Evolutionary conservation across 1,284 basidiomycete genomes (phyloP).

Genomic region (Pseudozyma sp.): DNA sequence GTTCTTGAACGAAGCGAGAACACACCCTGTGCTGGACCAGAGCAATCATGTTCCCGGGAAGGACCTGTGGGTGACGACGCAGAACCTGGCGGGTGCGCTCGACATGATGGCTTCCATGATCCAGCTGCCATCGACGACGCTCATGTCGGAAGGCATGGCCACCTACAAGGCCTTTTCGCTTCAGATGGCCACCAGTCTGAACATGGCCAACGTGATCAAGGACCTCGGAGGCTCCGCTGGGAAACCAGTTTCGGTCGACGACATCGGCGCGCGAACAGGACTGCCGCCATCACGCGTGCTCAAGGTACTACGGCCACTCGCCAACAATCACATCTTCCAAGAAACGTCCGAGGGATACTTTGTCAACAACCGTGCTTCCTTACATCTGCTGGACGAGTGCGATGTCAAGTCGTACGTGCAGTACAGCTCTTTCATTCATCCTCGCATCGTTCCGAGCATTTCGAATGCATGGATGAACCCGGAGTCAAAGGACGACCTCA

Average conservation of each 20-base stretch:
- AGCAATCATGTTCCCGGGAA: constrained; percentile 9
- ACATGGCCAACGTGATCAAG: constrained; percentile 27
- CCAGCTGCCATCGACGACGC: constrained; percentile 12
- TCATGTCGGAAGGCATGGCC: constrained; percentile 26
- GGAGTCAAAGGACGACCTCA: constrained; percentile 9
- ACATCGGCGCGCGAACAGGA: constrained; percentile 12
- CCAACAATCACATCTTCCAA: constrained; percentile 38
- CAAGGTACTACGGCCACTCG: constrained; percentile 27
- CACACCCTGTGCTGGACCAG: constrained; percentile 23
- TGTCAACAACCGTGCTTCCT: constrained; percentile 29
- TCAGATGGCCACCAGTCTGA: constrained; percentile 30
- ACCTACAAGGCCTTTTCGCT: constrained; percentile 23
- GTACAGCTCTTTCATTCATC: constrained; percentile 14
- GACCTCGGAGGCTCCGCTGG: constrained; percentile 15
- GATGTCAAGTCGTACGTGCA: constrained; percentile 32
- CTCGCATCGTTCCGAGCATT: constrained; percentile 10
- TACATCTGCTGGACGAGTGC: constrained; percentile 21
- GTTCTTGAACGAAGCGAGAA: constrained; percentile 20
- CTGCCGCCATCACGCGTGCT: constrained; percentile 16
- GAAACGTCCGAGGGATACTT: constrained; percentile 25
- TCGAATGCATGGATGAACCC: constrained; percentile 21
- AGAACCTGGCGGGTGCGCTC: constrained; percentile 17
- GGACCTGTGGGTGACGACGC: constrained; percentile 16
- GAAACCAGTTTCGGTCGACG: constrained; percentile 15
- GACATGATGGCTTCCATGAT: constrained; percentile 40